Evolutionary conservation across 495 filamentous ascomycete genomes (phyloP).

Genomic region (Xylaria curta): DNA sequence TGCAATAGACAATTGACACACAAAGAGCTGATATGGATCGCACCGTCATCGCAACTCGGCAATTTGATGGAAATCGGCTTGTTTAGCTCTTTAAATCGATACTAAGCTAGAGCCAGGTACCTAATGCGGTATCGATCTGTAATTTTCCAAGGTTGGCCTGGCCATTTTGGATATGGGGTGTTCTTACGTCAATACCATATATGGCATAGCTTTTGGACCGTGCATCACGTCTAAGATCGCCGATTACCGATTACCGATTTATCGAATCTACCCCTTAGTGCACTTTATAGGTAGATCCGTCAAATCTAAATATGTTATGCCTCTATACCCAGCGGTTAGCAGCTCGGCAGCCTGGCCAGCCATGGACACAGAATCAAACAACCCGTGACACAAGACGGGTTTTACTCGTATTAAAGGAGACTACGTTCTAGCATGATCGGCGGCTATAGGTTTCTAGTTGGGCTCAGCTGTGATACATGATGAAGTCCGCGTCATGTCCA

Average conservation of each 20-base stretch:
- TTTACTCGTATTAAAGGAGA: too few relatives aligned
- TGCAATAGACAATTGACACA: not conserved
- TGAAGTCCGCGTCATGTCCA: not conserved
- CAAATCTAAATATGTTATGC: too few relatives aligned
- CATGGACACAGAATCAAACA: too few relatives aligned
- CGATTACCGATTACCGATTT: not conserved
- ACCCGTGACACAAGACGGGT: too few relatives aligned
- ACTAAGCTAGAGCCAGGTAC: too few relatives aligned
- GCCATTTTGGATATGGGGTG: not conserved
- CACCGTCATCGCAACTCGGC: slow-evolving; percentile 1
- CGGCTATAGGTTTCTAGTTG: not conserved
- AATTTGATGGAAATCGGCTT: not conserved
- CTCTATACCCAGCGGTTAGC: too few relatives aligned
- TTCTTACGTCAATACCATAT: not conserved
- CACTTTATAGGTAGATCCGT: too few relatives aligned
- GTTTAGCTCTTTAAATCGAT: not conserved
- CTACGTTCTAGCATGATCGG: too few relatives aligned
- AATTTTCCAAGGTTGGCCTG: not conserved
- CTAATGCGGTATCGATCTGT: too few relatives aligned
- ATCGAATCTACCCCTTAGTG: not conserved
- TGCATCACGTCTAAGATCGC: not conserved
- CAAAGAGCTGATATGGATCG: not conserved
- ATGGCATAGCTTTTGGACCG: not conserved
- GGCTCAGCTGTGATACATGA: too few relatives aligned
- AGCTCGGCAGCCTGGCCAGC: too few relatives aligned